Conservation (phyloP, 2,329 filamentous ascomycete species). For the Sporothrix schenckii region DNA sequence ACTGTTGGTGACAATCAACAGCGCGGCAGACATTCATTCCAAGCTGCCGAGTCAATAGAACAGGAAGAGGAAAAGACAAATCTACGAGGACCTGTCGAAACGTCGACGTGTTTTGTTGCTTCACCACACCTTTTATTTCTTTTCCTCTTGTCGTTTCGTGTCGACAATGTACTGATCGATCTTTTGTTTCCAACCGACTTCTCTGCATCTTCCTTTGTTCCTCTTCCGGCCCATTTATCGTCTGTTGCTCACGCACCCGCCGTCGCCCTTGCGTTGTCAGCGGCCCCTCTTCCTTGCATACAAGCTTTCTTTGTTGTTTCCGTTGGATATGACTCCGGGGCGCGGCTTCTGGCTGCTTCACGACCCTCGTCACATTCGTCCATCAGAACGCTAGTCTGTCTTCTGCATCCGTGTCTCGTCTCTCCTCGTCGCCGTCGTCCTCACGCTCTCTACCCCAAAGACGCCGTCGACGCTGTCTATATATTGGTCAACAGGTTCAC, state of each 20-base stretch:
- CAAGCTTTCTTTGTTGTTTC: not conserved
- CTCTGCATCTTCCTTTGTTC: not conserved
- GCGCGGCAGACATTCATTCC: not conserved
- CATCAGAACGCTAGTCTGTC: not conserved
- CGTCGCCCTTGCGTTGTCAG: not conserved
- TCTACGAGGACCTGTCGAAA: not conserved
- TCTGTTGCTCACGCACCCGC: not conserved
- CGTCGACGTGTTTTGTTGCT: not conserved
- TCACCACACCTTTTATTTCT: not conserved
- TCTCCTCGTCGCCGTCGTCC: not conserved
- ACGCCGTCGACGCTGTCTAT: not conserved
- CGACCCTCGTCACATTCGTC: not conserved
- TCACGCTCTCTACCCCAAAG: not conserved
- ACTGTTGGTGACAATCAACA: not conserved
- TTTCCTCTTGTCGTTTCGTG: not conserved
- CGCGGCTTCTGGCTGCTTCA: not conserved
- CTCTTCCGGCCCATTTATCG: not conserved
- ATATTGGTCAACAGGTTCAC: not conserved
- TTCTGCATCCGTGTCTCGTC: no score
- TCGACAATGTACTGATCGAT: not conserved
- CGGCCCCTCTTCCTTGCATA: not conserved
- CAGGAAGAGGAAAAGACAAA: not conserved
- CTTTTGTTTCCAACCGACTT: not conserved
- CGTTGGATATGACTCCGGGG: constrained; percentile 2
- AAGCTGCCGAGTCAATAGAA: not conserved